Evolutionary conservation across 2,329 filamentous ascomycete genomes (phyloP), one percentile per base, ranked within the genome.

Genomic region (Talaromyces atroroseus): DNA sequence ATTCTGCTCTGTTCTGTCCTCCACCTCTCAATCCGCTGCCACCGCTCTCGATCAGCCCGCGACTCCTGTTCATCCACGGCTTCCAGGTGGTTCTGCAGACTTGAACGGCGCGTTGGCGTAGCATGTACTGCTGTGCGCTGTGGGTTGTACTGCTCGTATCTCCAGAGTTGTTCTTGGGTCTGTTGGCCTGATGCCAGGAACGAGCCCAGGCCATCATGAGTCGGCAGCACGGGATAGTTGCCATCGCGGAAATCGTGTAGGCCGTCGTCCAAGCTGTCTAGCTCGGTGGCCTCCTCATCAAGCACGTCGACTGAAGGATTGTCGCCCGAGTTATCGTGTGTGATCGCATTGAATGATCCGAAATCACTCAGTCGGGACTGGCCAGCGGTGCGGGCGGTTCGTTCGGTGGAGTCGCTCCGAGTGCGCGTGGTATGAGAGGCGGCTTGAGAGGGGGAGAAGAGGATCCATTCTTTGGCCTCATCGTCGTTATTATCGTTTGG

Each of bases 221-320:
- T 84, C 0, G 94, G 94, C n/a, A 99, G 80, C 2, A 96, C 85
- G 18, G 80, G 78, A 32, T 54, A 36, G 20, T 83, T 77, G 61
- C 82, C 78, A 46, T 90, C 85, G 52, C 90, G 84, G 68, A 96
- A 96, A 45, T 91, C 92, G 61, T 92, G 88, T 1, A 97, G 79
- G 54, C 95, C 92, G 67, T 92, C 92, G 69, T 97, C 92, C 42
- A 97, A 80, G 68, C 91, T 96, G 70, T 99, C 94, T 46, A 97
- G 79, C 69, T 97, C 92, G 58, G 90, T 88, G 7, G 77, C 77
- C 2, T 72, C 72, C 5, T 76, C 75, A 5, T 76, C 74, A 55
- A 76, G 74, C 21, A 74, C 69, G 21, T 72, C 60, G 58, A 42
- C 72, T 62, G 49, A 78, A 76, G 44, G 75, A 75, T 55, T 80